phyloP scores from a whole-genome alignment of 306 rosid genomes.

The Senna siamea region DNA sequence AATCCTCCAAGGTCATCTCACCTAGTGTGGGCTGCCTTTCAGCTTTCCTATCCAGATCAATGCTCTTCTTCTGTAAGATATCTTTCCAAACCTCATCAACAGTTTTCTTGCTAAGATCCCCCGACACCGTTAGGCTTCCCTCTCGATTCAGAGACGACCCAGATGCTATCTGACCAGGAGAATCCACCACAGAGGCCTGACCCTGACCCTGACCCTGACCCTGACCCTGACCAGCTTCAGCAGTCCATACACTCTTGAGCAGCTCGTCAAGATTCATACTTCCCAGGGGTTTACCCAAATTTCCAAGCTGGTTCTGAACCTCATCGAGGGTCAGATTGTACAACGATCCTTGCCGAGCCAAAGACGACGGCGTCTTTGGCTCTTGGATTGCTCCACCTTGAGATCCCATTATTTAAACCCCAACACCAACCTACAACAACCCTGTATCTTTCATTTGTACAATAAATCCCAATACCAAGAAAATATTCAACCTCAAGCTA shows the following conservation, averaged over 20 bases:
- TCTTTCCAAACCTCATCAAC: constrained; percentile 82
- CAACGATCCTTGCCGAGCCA: constrained; percentile 59
- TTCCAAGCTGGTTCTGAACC: constrained; percentile 72
- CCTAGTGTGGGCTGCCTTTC: constrained; percentile 68
- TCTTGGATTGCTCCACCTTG: constrained; percentile 59
- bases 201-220: constrained; percentile 24
- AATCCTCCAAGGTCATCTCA: constrained; percentile 78
- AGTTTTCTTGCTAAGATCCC: constrained; percentile 65
- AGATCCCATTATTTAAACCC: constrained; percentile 70
- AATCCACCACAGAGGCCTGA: constrained; percentile 41
- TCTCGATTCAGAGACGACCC: constrained; percentile 49
- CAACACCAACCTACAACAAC: constrained; percentile 36
- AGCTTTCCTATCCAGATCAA: constrained; percentile 43
- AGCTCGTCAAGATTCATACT: constrained; percentile 83
- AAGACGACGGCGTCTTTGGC: constrained; percentile 43
- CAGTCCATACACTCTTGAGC: constrained; percentile 70
- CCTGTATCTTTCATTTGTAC: constrained; percentile 9
- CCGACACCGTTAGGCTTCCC: constrained; percentile 58
- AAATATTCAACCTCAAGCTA: constrained; percentile 28
- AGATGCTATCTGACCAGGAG: constrained; percentile 43
- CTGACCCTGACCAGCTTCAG: constrained; percentile 57
- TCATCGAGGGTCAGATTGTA: constrained; percentile 72
- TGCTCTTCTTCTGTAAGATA: constrained; percentile 58
- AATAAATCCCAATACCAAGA: constrained; percentile 3
- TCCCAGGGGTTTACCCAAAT: constrained; percentile 68